phyloP scores from a whole-genome alignment of 2,329 filamentous ascomycete species.

The Trichoderma pleuroti region DNA sequence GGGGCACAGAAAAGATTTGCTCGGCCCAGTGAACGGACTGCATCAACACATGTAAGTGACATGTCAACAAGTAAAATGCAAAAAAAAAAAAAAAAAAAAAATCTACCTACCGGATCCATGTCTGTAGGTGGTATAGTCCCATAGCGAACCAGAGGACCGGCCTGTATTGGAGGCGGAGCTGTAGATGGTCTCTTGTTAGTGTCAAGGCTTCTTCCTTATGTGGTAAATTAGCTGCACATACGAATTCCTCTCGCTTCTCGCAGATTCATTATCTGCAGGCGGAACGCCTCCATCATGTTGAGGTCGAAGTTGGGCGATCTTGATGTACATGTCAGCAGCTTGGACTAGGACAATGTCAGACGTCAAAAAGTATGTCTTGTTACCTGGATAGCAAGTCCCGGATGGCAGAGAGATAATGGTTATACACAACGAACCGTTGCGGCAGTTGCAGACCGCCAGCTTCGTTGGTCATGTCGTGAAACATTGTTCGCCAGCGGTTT shows the following conservation, averaged over 20 bases:
- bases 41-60: constrained; percentile 16
- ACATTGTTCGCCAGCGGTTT: constrained; percentile 57
- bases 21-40: constrained; percentile 59
- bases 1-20: constrained; percentile 54
- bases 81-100: background rate
- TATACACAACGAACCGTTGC: constrained; percentile 54
- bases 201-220: background rate
- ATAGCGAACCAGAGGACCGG: constrained; percentile 34
- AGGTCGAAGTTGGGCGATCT: constrained; percentile 52
- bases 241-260: constrained; percentile 53
- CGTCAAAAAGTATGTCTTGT: constrained; percentile 18
- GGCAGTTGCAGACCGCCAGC: constrained; percentile 49
- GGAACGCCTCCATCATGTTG: constrained; percentile 49
- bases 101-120: constrained; percentile 25
- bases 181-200: background rate
- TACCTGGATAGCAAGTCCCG: constrained; percentile 51
- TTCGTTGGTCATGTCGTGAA: constrained; percentile 52
- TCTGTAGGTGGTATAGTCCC: constrained; percentile 27
- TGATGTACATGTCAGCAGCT: constrained; percentile 21
- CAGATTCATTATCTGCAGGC: constrained; percentile 48
- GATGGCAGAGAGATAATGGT: constrained; percentile 50
- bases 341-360: background rate
- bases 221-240: constrained; percentile 29
- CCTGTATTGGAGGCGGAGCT: constrained; percentile 34
- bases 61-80: background rate